Conservation (phyloP, 495 filamentous ascomycete species). For the Lineolata rhizophorae region DNA sequence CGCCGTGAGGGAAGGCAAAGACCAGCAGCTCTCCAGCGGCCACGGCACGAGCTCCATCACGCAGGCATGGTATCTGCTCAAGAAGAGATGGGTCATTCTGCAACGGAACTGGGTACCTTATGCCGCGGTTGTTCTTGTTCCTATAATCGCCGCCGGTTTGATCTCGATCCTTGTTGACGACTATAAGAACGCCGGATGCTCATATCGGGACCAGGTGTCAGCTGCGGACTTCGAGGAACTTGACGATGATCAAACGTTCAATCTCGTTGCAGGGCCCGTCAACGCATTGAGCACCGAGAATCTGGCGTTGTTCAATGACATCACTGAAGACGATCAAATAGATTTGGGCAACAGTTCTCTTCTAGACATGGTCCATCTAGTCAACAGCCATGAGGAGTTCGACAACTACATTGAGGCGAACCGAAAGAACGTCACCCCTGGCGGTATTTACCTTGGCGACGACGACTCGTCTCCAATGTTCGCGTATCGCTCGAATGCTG, state of each 20-base stretch:
- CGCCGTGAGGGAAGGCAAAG: too few species aligned
- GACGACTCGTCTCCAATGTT: constrained; percentile 29
- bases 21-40: constrained; percentile 48
- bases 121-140: constrained; percentile 37
- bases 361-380: constrained; percentile 24
- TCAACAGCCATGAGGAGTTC: constrained; percentile 44
- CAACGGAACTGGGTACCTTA: constrained; percentile 57
- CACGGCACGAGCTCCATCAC: constrained; percentile 34
- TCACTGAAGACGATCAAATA: constrained; percentile 3
- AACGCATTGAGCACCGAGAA: constrained; percentile 23
- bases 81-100: constrained; percentile 55
- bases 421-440: constrained; percentile 46
- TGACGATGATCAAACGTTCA: background rate
- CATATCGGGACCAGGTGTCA: constrained; percentile 21
- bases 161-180: constrained; percentile 47
- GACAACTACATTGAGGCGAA: constrained; percentile 35
- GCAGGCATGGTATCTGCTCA: constrained; percentile 52
- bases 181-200: constrained; percentile 34
- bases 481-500: constrained; percentile 32
- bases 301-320: constrained; percentile 1
- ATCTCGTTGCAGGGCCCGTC: background rate
- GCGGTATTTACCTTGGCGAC: constrained; percentile 52
- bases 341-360: constrained; percentile 5
- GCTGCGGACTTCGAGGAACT: constrained; percentile 20
- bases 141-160: constrained; percentile 36